Base-by-base conservation (phyloP, 345 rosid species). In the Carallia brachiata region DNA sequence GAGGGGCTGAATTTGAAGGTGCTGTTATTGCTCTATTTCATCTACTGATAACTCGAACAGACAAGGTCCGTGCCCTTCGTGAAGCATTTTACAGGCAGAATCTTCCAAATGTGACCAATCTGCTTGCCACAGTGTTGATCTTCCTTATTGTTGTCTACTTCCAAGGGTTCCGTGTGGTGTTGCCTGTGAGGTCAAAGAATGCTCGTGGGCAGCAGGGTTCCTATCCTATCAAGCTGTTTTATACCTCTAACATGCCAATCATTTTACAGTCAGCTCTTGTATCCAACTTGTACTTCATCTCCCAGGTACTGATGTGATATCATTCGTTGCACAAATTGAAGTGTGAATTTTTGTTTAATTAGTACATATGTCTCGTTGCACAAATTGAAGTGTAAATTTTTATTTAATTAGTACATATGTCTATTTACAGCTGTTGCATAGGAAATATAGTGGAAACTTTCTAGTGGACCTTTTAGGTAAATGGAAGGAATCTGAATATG, bases 191-290 rank as follows among this genome's bases (percentile, higher is more conserved):
- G 82, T 90, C 97, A 39, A 90, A 89, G 92, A 90, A 87, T 76
- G 97, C 92, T 55, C 94, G 97, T 75, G 97, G 97, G 28, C 97
- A 89, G 73, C 97, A 90, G 79, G 97, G 97, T 36, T 90, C 97
- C 6, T 90, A 89, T 78, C 97, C 94, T 3, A 90, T 90, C 80
- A 90, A 90, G 79, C 75, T 90, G 71, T 90, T 90, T 77, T 90
- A 90, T 86, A 90, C 97, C 73, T 90, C 97, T 39, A 90, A 90
- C 87, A 90, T 90, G 97, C 97, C 97, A 72, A 90, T 90, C 78
- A 90, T 90, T 56, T 79, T 88, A 58, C 97, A 90, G 52, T 89
- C 94, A 16, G 97, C 97, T 6, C 92, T 90, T 16, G 97, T 90
- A 53, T 82, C 97, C 74, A 90, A 89, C 52, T 81, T 90, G 4